These are phyloP conservation scores for Oryza australiensis DNA, from an alignment of 176 grass and related monocot genomes.

Conservation along the genomic window DNA sequence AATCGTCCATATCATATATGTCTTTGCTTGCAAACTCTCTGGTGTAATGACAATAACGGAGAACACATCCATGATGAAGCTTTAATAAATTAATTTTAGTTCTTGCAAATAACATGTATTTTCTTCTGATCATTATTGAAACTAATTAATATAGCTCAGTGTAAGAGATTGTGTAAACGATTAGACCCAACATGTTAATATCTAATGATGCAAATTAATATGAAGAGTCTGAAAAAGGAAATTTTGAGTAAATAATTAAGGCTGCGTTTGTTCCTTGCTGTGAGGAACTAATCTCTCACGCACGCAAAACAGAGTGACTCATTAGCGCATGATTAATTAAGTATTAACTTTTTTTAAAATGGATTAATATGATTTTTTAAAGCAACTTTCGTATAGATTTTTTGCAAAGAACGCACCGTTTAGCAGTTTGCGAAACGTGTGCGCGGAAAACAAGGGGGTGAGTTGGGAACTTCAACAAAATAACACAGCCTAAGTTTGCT, in stretches of 20 bases:
- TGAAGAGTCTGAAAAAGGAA: background rate
- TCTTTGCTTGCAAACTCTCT: background rate
- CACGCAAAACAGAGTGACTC: too few species aligned
- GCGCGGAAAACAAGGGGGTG: too few species aligned
- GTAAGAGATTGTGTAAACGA: background rate
- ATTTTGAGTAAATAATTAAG: background rate
- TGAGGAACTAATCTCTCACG: too few species aligned
- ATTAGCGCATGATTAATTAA: too few species aligned
- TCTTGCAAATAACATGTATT: background rate
- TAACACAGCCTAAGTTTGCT: too few species aligned
- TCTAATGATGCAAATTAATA: background rate
- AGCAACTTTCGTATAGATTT: too few species aligned
- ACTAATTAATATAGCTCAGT: background rate
- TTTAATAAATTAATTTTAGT: background rate
- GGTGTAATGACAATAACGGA: background rate
- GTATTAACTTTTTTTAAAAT: too few species aligned
- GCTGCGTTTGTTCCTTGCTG: too few species aligned
- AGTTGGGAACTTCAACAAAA: too few species aligned
- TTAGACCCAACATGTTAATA: conserved; percentile 11
- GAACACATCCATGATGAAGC: background rate
- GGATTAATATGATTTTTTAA: too few species aligned
- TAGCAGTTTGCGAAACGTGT: too few species aligned
- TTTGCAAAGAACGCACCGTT: too few species aligned
- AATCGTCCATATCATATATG: background rate
- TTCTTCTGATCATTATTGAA: background rate